phyloP scores from a whole-genome alignment of 2,329 filamentous ascomycete genomes.

The Diaporthe ampelina region DNA sequence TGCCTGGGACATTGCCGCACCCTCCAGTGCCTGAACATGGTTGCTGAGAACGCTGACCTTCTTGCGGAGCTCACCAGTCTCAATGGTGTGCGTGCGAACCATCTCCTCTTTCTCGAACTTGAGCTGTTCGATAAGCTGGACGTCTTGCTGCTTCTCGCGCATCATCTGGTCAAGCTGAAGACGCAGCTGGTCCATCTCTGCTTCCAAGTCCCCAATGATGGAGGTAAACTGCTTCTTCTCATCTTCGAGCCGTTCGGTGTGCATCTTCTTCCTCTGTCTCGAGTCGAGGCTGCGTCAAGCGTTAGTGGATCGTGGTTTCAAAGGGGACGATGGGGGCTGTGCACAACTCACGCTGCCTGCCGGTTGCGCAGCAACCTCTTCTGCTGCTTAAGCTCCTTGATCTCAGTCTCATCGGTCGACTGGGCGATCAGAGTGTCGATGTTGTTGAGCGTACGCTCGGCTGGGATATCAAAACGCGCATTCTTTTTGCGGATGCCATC shows the following conservation, averaged over 20 bases:
- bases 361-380: constrained; percentile 95
- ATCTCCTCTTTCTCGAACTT: constrained; percentile 92
- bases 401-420: constrained; percentile 90
- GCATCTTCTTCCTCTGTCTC: constrained; percentile 96
- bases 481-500: constrained; percentile 99
- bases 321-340: constrained; percentile 32
- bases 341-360: constrained; percentile 87
- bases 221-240: constrained; percentile 94
- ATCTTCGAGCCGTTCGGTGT: constrained; percentile 95
- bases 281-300: constrained; percentile 82
- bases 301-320: constrained; percentile 41
- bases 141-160: constrained; percentile 80
- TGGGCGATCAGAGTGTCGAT: constrained; percentile 93
- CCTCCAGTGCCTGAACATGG: constrained; percentile 79
- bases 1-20: constrained; percentile 60
- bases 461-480: constrained; percentile 94
- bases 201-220: constrained; percentile 83
- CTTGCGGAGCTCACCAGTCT: constrained; percentile 92
- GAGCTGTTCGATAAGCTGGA: constrained; percentile 81
- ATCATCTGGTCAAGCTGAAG: constrained; percentile 78
- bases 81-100: constrained; percentile 87
- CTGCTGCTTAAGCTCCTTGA: constrained; percentile 98
- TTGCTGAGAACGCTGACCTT: constrained; percentile 87
- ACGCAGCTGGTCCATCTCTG: constrained; percentile 78
- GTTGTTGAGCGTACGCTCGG: constrained; percentile 92